Evolutionary conservation across 2,329 filamentous ascomycete species (phyloP), one percentile per base, ranked within the genome.

Genomic region (Xylaria sp.): DNA sequence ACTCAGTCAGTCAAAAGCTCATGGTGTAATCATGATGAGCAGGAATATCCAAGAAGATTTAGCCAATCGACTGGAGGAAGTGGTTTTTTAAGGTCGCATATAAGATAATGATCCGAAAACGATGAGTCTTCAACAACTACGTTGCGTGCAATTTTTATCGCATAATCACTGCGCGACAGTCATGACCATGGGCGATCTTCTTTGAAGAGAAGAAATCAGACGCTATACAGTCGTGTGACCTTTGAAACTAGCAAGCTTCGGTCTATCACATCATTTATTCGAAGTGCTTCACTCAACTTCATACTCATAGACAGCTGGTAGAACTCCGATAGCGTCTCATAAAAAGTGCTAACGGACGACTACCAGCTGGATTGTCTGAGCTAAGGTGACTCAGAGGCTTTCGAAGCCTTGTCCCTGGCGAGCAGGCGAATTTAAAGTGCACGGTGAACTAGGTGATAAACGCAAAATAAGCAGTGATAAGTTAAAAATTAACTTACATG

Each of bases 401-500:
- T 5, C 1, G 28, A 48, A 12, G 60, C 48, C 20, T 25, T 12
- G 54, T 15, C 9, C 37, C 55, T 12, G 23, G 20, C 44, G 7
- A n/a, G 13, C 0, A 20, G 9, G 15, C 20, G 8, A 18, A 58
- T 41, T 15, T 18, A 46, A 5, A 41, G 34, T 5, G 20, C 5
- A 10, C 12, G 10, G 23, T 52, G 9, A 28, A 44, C 13, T 44
- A 25, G 12, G 41, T n/a, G 12, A 15, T 8, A 28, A 34, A 20
- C n/a, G 13, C 1, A 56, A 56, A 18, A 55, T 9, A 34, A 2
- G n/a, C 1, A 20, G 7, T 10, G 37, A 52, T 12, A 18, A 7
- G 50, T 54, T 54, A 12, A n/a, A 41, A 39, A 1, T 25, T 51
- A 50, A 65, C 69, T 67, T 64, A 71, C 69, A 20, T 96, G 90